Base-by-base conservation (phyloP, 768 basidiomycete genomes). In the Sarcodon aspratus region DNA sequence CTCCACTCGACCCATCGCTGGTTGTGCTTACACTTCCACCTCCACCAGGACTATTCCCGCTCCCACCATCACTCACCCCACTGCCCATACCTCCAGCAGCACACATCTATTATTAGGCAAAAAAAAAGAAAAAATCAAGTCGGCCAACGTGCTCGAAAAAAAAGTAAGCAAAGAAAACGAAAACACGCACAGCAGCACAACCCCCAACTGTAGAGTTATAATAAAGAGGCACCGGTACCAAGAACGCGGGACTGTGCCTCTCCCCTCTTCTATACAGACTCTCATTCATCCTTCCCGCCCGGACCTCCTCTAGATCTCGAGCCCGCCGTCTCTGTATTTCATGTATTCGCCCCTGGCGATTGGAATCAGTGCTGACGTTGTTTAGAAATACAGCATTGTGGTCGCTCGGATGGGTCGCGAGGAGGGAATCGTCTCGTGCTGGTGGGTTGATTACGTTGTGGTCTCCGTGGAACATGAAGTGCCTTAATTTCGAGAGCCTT, bases 391-490 rank as follows among this genome's bases (percentile, higher is more conserved):
- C 63, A 0, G 71, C 64, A 50, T 75, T 74, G 54, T 80, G 79
- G 42, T 75, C 66, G 53, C 75, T 77, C 1, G 79, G 72, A 53
- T 80, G 78, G 1, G 79, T 79, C 1, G 71, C 74, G 0, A 67
- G 66, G 48, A 72, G 66, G 21, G 69, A 63, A 35, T 71, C 69
- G 12, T 57, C 52, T 15, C 60, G 63, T 17, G 63, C 56, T 6
- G 63, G 60, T 0, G 67, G 65, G 33, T 53, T 50, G 33, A 55
- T 18, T 1, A 48, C 33, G 38, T 60, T 42, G 46, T 63, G 54
- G n/a, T 40, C 21, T 15, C 36, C 10, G 10, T 10, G 15, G 38
- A 40, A 10, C 6, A 45, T 54, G 50, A 51, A 43, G 44, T 47
- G 32, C 44, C 48, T 44, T 33, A 79, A 61, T 35, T 64, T n/a